phyloP scores from a whole-genome alignment of 768 basidiomycete genomes.

The Tulasnella sp. region DNA sequence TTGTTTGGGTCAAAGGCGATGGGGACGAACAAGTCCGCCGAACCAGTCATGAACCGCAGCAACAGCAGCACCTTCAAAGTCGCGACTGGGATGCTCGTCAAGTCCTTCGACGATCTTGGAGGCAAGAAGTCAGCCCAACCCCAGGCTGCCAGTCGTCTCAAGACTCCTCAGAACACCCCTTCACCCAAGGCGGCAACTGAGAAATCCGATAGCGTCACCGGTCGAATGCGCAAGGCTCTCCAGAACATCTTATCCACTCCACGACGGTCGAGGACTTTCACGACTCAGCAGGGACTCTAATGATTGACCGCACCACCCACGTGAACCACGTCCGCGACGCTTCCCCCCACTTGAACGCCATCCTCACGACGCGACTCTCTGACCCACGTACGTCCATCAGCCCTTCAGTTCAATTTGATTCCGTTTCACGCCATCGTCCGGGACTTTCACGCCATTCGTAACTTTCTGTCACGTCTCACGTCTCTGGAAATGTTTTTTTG shows the following conservation, averaged over 20 bases:
- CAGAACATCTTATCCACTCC: constrained; percentile 30
- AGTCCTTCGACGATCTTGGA: constrained; percentile 24
- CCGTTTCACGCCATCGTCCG: background rate
- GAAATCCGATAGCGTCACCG: constrained; percentile 20
- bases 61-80: constrained; percentile 2
- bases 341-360: background rate
- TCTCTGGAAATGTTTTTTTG: constrained; percentile 8
- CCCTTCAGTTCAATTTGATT: constrained; percentile 3
- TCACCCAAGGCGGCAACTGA: background rate
- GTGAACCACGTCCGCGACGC: background rate
- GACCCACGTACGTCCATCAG: constrained; percentile 6
- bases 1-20: too few relatives aligned
- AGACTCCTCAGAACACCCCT: constrained; percentile 1
- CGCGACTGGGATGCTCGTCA: background rate
- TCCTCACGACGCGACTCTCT: background rate
- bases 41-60: constrained; percentile 1
- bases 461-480: background rate
- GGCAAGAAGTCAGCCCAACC: background rate
- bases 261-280: constrained; percentile 18
- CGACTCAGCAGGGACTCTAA: constrained; percentile 7
- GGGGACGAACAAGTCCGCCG: background rate
- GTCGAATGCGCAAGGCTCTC: constrained; percentile 30
- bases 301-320: background rate
- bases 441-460: background rate
- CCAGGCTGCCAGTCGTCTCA: background rate